phyloP scores from a whole-genome alignment of 2,329 filamentous ascomycete genomes.

The Catunica adiposa region DNA sequence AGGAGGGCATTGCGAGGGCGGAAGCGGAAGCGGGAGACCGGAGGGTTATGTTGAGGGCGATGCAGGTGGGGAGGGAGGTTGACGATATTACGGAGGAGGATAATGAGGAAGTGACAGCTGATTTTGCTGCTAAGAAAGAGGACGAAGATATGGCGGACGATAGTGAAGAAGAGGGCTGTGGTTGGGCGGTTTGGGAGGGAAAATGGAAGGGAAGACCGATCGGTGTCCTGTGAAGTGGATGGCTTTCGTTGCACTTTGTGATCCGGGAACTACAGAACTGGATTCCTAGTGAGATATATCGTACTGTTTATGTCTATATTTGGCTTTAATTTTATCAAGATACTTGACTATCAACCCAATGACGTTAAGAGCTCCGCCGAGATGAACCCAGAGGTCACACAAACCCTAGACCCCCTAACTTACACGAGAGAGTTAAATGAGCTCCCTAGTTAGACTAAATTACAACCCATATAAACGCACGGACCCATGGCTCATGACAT shows the following conservation, averaged over 20 bases:
- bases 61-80: constrained; percentile 29
- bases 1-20: constrained; percentile 24
- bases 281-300: too few species aligned
- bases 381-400: too few species aligned
- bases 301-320: too few species aligned
- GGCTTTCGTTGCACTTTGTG: not conserved
- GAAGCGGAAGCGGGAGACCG: constrained; percentile 23
- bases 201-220: constrained; percentile 15
- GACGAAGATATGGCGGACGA: constrained; percentile 20
- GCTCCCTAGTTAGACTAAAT: not conserved
- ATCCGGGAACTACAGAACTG: not conserved
- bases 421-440: too few species aligned
- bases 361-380: too few species aligned
- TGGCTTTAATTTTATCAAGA: too few species aligned
- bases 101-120: not conserved
- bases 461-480: not conserved
- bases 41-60: constrained; percentile 27
- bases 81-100: constrained; percentile 25
- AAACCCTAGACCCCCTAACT: too few species aligned
- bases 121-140: constrained; percentile 23
- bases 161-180: constrained; percentile 7
- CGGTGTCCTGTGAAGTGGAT: constrained; percentile 10
- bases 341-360: too few species aligned
- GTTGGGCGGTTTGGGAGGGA: constrained; percentile 11
- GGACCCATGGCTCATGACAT: not conserved